These are phyloP conservation scores for Durusdinium trenchii DNA, from an alignment of 73 alveolate genomes.

Conservation along the genomic window DNA sequence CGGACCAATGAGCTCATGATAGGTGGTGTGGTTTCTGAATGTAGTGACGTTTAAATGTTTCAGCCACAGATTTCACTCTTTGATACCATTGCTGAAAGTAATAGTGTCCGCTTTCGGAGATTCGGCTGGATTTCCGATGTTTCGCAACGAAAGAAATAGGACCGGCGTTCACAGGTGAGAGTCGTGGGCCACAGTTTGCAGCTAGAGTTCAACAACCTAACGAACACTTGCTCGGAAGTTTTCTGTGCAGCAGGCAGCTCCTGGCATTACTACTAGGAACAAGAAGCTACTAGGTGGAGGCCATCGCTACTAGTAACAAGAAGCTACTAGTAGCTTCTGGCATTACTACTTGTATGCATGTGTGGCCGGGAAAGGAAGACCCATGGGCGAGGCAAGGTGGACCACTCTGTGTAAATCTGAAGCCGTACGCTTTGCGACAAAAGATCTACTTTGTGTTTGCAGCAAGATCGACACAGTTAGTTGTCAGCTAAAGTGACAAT, in stretches of 20 bases:
- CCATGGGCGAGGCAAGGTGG: no score
- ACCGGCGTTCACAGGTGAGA: no score
- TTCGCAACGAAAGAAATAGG: no score
- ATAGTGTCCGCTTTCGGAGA: background rate
- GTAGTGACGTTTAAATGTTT: background rate
- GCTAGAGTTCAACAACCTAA: background rate
- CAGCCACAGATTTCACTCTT: background rate
- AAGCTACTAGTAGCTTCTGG: no score
- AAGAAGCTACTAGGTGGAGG: no score
- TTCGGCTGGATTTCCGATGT: background rate
- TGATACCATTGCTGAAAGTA: background rate
- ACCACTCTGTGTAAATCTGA: no score
- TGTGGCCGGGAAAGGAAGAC: background rate
- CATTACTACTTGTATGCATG: background rate
- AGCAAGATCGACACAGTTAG: no score
- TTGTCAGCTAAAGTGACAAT: no score
- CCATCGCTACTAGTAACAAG: no score
- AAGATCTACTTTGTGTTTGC: no score
- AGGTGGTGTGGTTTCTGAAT: constrained; percentile 20
- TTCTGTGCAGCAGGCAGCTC: background rate
- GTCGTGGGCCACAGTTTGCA: background rate
- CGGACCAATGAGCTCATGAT: constrained; percentile 22
- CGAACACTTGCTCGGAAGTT: background rate
- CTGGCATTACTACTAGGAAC: no score
- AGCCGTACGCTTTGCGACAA: no score